Conservation (phyloP, 2,329 filamentous ascomycete genomes). For the Botrytis byssoidea region DNA sequence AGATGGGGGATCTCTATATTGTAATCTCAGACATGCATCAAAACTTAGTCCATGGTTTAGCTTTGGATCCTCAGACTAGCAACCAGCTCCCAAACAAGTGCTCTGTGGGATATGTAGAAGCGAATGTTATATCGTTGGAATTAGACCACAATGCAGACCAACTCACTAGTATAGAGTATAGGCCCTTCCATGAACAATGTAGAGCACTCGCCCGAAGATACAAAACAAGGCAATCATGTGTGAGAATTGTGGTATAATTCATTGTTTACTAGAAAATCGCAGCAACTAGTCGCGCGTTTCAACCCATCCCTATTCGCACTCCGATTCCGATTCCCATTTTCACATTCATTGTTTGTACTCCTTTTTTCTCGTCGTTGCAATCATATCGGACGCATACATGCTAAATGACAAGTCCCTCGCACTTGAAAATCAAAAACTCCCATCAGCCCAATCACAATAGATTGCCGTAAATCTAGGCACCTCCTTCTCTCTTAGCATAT, state of each 20-base stretch:
- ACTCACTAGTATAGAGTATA: neutral
- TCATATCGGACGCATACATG: neutral
- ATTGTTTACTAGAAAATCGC: neutral
- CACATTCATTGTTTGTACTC: neutral
- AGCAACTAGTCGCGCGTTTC: neutral
- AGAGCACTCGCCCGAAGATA: neutral
- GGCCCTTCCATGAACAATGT: neutral
- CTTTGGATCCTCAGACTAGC: neutral
- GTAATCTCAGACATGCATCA: too few species aligned
- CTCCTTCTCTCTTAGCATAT: slow-evolving; percentile 62
- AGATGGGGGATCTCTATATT: too few species aligned
- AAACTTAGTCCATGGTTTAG: neutral
- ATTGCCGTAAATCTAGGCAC: slow-evolving; percentile 45
- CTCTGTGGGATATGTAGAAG: neutral
- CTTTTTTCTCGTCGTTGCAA: neutral
- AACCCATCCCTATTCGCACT: neutral
- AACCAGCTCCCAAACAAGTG: neutral
- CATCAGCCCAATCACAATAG: neutral
- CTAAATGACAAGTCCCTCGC: neutral
- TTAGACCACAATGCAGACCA: neutral
- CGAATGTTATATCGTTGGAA: neutral
- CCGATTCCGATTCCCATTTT: neutral
- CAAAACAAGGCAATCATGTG: neutral
- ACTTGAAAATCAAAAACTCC: neutral
- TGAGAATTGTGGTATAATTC: neutral